Base-by-base conservation (phyloP, 106 monocot species). In the Amphibolis antarctica region DNA sequence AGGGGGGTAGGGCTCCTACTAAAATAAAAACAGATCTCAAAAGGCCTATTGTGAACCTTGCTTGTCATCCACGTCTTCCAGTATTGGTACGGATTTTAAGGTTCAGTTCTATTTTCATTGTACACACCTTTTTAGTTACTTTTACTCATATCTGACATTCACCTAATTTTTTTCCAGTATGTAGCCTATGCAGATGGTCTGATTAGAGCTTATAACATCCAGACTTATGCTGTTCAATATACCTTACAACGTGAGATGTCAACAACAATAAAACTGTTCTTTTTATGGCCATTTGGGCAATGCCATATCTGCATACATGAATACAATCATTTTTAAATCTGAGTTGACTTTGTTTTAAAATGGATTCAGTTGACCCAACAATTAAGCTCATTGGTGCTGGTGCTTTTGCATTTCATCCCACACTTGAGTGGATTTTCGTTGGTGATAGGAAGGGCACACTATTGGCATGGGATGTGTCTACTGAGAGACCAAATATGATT, bases 11-110 rank as follows among this genome's bases (percentile, higher is more conserved):
- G 57, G 70, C 75, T 20, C 96, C 96, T 46, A 98, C 87, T 64
- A 98, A 91, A 72, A 98, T 98, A 74, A 98, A 98, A 62, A 87
- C 96, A 17, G 96, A 98, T 85, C 78, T 98, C 47, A 98, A 98
- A 73, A 98, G 91, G 68, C 89, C 90, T 48, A 75, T 98, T 72
- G 87, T 91, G 42, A 91, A 98, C 70, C 82, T 98, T 72, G 86
- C 96, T 50, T 98, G 96, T 59, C 96, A 98, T 75, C 96, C 96
- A 62, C 96, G 91, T 62, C 76, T 87, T 66, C 90, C 90, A 44
- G 80, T 98, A 53, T 26, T 98, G 91, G 96, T 98, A 96, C 42
- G 22, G 17, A 24, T 44, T 45, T 49, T 65, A 26, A 26, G 28
- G 10, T 27, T 26, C 23, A 26, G 57, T 6, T 0, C 57, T 28